Base-by-base conservation (phyloP, 108 stramenopile genomes). In the Cylindrotheca fusiformis region DNA sequence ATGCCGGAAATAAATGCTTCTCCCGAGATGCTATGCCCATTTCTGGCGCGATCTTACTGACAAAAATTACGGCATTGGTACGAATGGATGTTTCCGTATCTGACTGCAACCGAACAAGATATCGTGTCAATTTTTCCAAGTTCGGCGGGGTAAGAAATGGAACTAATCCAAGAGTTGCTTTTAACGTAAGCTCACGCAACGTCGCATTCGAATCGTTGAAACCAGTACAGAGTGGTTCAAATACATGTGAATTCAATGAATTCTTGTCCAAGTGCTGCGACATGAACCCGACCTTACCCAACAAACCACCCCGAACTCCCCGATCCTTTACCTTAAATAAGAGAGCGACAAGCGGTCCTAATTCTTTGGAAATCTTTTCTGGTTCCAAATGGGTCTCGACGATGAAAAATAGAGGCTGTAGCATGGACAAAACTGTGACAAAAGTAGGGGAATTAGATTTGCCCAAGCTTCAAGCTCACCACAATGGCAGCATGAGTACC, bases 161-260 rank as follows among this genome's bases (percentile, higher is more conserved):
- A 25, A 95, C 84, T 36, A 95, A 62, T 2, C 55, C 73, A 8
- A 88, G 68, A 1, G 90, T 82, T 1, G 88, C 81, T 55, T 95
- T 95, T 17, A 95, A 71, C 0, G 94, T 95, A 29, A 95, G 63
- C 69, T 95, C 94, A 6, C 94, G 74, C 18, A 95, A 60, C n/a
- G 88, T 75, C 5, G 75, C 69, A 63, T 67, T 73, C 23, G 84
- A 82, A 68, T 95, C 94, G 19, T 86, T 82, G 71, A 95, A 95
- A 44, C 94, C 94, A 49, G 83, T 85, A 66, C 94, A 95, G 64
- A 92, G 81, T 1, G 94, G 94, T 51, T 90, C 90, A 63, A 90
- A 92, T 6, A 95, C 92, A 47, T 72, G 55, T 53, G 68, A 25
- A 68, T 95, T 95, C 46, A 92, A 49, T 0, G 82, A 27, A 19